Evolutionary conservation across 768 basidiomycete species (phyloP).

Genomic region (Lentinus brumalis): DNA sequence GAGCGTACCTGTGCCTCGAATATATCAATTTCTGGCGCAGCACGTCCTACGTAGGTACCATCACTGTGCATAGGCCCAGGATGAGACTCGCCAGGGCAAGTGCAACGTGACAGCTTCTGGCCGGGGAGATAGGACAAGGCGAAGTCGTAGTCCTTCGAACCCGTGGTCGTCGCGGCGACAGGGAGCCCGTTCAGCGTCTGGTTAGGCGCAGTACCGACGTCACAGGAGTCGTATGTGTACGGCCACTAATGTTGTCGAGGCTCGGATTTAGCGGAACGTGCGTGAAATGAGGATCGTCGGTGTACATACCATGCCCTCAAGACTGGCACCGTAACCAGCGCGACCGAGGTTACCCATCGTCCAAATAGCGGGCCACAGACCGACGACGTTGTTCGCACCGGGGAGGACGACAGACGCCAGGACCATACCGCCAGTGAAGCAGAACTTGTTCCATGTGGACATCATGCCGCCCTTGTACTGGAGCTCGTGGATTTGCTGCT

Average conservation of each 20-base stretch:
- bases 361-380: conserved; percentile 59
- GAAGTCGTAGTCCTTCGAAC: conserved; percentile 48
- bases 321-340: conserved; percentile 83
- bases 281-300: neutral
- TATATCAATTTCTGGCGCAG: conserved; percentile 89
- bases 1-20: conserved; percentile 75
- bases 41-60: conserved; percentile 76
- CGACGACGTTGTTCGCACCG: conserved; percentile 54
- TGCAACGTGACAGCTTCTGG: conserved; percentile 86
- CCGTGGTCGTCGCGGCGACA: conserved; percentile 57
- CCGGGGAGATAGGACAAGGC: conserved; percentile 71
- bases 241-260: conserved; percentile 56
- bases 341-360: conserved; percentile 79
- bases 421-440: conserved; percentile 83
- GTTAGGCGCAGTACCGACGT: conserved; percentile 57
- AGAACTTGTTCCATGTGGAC: conserved; percentile 79
- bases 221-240: conserved; percentile 83
- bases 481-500: conserved; percentile 50
- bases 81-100: conserved; percentile 79
- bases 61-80: conserved; percentile 79
- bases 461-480: conserved; percentile 51
- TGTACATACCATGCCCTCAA: conserved; percentile 73
- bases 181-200: conserved; percentile 78
- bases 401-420: conserved; percentile 67
- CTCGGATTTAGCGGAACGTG: too few species aligned